Base-by-base conservation (phyloP, 1,139 yeast genomes). In the Magnusiomyces starmeri region DNA sequence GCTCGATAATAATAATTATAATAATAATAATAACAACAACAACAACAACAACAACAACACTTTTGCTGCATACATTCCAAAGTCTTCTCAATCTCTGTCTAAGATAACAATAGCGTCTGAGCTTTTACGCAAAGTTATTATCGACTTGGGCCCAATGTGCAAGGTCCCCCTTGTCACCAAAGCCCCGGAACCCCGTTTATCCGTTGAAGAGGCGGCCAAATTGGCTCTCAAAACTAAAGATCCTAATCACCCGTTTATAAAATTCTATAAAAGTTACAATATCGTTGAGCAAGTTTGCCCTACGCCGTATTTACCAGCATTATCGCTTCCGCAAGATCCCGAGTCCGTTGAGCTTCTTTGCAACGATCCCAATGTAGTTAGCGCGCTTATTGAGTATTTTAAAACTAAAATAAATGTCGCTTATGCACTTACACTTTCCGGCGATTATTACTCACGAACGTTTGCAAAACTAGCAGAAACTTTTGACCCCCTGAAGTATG, bases 211-310 rank as follows among this genome's bases (percentile, higher is more conserved):
- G 6, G 47, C 26, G 21, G 47, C 47, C 8, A 9, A 14, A 14
- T n/a, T 20, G 12, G 39, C 47, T 20, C 3, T 18, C 16, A 16
- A 24, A 10, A 18, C 40, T 9, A 24, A n/a, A 3, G n/a, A 29
- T 18, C 47, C 47, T 20, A n/a, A 18, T 9, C 47, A 43, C 25
- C 39, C 47, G 12, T 26, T 43, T 26, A 34, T 3, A 25, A 43
- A 27, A 26, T 43, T 22, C 44, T 25, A 27, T 4, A 7, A 22
- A 22, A 41, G 44, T 29, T n/a, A 12, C n/a, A 14, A 27, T 8
- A 27, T 27, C 32, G 12, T 27, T 12, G 10, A 27, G 10, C 7
- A 8, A 8, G 12, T 8, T 8, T 8, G 12, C 32, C 32, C 32
- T 8, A 27, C 10, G 10, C 10, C 7, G 32, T 12, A 27, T 12